Evolutionary conservation across 2,329 filamentous ascomycete species (phyloP), one percentile per base, ranked within the genome.

Genomic region (Blastomyces silverae): DNA sequence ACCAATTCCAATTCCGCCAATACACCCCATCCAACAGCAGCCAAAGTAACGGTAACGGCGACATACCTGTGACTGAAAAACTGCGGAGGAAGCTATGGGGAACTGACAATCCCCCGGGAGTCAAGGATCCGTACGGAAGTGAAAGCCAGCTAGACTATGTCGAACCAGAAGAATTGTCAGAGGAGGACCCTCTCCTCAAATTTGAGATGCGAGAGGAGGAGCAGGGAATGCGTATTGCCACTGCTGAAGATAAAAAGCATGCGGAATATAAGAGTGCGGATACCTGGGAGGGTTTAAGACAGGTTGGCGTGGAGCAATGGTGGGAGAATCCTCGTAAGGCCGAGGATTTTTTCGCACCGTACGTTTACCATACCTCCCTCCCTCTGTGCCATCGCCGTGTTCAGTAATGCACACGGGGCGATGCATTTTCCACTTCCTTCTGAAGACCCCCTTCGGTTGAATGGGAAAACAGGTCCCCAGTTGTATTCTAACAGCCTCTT

Each of bases 281-380:
- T 44, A 80, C 76, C 3, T 84, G 83, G 81, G 76, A 83, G 63
- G 82, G 81, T 0, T 73, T 89, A 65, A 78, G 83, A 68, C 76
- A 75, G 61, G 78, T 88, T 44, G 87, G 87, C 7, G 79, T 80
- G 65, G 71, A 80, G 58, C 73, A 71, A 65, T 81, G 77, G 77
- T 71, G 68, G 48, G 71, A 79, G 53, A 66, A 74, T 28, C 75
- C 76, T 48, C 71, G 75, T 58, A 72, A 73, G 42, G 67, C 72
- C 17, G 70, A 72, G 17, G 76, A 83, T 73, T 64, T 68, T 37
- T 82, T 79, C 67, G 65, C 70, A 59, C 74, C 77, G 80, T 82
- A 75, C 65, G 78, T 75, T 61, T 46, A 8, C 37, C 1, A 39
- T 39, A 39, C 37, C 11, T 39, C 37, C 0, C 11, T 39, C 37